Evolutionary conservation across 2,329 filamentous ascomycete species (phyloP).

Genomic region (Scedosporium dehoogii): DNA sequence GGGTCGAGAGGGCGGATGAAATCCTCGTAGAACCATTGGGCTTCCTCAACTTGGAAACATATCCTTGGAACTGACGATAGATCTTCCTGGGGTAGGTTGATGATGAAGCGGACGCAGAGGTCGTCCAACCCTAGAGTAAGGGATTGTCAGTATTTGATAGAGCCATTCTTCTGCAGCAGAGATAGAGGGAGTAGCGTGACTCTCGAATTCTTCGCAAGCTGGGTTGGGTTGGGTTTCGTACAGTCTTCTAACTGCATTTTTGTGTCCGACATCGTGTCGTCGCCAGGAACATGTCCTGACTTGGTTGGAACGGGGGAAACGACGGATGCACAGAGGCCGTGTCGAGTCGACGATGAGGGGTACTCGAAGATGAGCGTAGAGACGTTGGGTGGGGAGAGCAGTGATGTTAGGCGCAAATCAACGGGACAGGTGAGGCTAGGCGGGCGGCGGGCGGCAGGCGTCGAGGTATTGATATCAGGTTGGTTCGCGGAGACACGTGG

Average conservation of each 20-base stretch:
- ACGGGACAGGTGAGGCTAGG: not conserved
- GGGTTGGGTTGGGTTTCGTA: slow-evolving; percentile 29
- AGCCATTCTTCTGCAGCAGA: not conserved
- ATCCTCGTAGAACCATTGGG: slow-evolving; percentile 99
- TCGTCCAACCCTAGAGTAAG: slow-evolving; percentile 73
- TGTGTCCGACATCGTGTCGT: slow-evolving; percentile 58
- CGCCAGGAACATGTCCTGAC: slow-evolving; percentile 10
- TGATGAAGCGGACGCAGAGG: slow-evolving; percentile 93
- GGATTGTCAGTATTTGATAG: not conserved
- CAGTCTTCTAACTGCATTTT: slow-evolving; percentile 88
- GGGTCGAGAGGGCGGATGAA: slow-evolving; percentile 90
- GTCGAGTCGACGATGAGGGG: slow-evolving; percentile 7
- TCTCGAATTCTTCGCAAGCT: slow-evolving; percentile 1
- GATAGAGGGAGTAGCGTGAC: not conserved
- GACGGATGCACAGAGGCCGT: not conserved
- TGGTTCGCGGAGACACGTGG: not conserved
- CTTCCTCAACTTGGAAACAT: slow-evolving; percentile 97
- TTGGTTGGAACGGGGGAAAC: not conserved
- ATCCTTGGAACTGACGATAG: slow-evolving; percentile 83
- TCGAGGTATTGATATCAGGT: not conserved
- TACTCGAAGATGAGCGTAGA: slow-evolving; percentile 5
- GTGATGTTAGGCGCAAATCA: slow-evolving; percentile 8
- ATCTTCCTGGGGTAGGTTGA: slow-evolving; percentile 90
- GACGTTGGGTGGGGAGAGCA: slow-evolving; percentile 8
- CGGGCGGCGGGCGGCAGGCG: not conserved